Evolutionary conservation across 805 yeast genomes (phyloP), one percentile per base, ranked within the genome.

Genomic region (Candida tammaniensis): DNA sequence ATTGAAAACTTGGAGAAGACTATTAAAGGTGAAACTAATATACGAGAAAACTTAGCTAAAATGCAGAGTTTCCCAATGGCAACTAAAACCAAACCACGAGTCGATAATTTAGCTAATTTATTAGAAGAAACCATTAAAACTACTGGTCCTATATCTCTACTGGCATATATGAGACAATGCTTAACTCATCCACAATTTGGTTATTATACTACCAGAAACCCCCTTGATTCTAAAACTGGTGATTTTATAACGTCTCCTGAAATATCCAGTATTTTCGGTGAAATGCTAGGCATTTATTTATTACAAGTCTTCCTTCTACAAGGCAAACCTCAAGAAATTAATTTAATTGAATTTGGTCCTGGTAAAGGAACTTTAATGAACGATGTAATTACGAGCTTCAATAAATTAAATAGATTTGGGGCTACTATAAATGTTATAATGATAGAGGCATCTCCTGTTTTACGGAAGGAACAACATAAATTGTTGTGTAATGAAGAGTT

Each of bases 201-300:
- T 0, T 86, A 86, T 54, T 86, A 86, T 52, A 82, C 87, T 15
- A 80, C 85, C 4, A 62, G 80, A 42, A 81, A 86, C 46, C 95
- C 95, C 2, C 62, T 86, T 22, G 86, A 82, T 20, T 28, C 51
- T 2, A 56, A 46, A 25, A 53, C 58, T 5, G 94, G 95, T 4
- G 95, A 86, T 55, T 86, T 86, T 54, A 70, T 81, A 33, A 86
- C 95, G 0, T 81, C 91, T 0, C 95, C 95, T 0, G 95, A 86
- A 56, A 84, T 86, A 32, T 82, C 91, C 5, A 86, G 85, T 24
- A 81, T 86, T 61, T 86, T 86, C 63, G 95, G 95, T 14, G 95
- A 86, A 54, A 74, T 84, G 64, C 69, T 84, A 39, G 95, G 93
- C 0, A 60, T 86, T 4, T 86, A 94, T 86, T 63, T 70, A 38